A percentile compares a stretch with the other conserved stretches of the same genome.
phyloP scores from a whole-genome alignment of 441 rosid species.

The Erodium texanum region DNA sequence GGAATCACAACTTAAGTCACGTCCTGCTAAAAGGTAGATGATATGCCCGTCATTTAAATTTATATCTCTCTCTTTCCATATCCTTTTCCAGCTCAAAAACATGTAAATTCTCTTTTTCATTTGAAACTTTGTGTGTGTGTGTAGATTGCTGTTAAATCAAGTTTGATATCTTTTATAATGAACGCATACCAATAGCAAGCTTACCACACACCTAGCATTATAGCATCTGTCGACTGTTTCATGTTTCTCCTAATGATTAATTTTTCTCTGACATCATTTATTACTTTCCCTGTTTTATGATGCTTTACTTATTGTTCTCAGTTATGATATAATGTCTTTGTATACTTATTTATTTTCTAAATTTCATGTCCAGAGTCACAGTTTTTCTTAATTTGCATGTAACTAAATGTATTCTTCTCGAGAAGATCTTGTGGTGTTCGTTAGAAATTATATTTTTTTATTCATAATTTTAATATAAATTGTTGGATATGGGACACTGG shows the following conservation, averaged over 20 bases:
- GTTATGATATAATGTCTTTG: constrained; percentile 23
- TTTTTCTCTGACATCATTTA: background rate
- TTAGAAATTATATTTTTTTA: background rate
- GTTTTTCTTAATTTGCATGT: background rate
- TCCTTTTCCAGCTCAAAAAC: background rate
- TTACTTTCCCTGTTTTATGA: background rate
- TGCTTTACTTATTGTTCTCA: background rate
- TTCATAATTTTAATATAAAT: too few relatives aligned
- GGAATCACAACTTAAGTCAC: constrained; percentile 90
- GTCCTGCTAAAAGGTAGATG: constrained; percentile 65
- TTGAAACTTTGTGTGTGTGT: background rate
- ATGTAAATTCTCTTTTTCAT: background rate
- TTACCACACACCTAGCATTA: background rate
- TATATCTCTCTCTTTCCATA: background rate
- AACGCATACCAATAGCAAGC: background rate
- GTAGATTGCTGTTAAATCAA: background rate
- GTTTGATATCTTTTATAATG: background rate
- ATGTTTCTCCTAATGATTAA: background rate
- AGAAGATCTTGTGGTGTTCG: background rate
- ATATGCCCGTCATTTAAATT: background rate
- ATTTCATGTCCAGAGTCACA: background rate
- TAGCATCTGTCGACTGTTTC: background rate
- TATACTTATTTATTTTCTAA: background rate
- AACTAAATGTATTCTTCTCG: background rate
- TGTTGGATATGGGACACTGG: background rate